phyloP scores from a whole-genome alignment of 352 stramenopile genomes.

The Pythium sukuiense region DNA sequence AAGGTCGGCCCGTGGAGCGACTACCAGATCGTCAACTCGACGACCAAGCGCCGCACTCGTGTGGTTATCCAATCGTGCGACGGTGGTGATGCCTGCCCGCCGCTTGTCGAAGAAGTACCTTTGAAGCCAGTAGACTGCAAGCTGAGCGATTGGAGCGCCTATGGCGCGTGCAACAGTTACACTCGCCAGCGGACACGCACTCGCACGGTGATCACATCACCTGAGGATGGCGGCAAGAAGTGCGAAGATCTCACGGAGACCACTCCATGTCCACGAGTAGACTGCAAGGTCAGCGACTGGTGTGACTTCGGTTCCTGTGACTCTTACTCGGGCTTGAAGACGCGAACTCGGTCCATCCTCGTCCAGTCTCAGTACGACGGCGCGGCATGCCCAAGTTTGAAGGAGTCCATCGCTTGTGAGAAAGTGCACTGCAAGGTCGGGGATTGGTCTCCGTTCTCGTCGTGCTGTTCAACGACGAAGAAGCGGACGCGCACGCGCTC shows the following conservation, averaged over 20 bases:
- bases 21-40: conserved; percentile 36
- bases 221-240: conserved; percentile 48
- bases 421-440: conserved; percentile 47
- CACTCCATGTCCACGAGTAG: conserved; percentile 37
- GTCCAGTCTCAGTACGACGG: conserved; percentile 35
- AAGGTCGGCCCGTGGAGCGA: conserved; percentile 48
- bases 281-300: conserved; percentile 59
- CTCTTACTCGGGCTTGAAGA: conserved; percentile 36
- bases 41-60: conserved; percentile 46
- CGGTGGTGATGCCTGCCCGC: conserved; percentile 42
- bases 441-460: conserved; percentile 40
- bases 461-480: conserved; percentile 40
- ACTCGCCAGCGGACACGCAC: conserved; percentile 49
- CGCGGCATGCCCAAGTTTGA: conserved; percentile 34
- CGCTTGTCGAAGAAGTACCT: conserved; percentile 42
- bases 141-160: conserved; percentile 47
- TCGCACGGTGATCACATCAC: conserved; percentile 36
- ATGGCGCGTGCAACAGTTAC: conserved; percentile 34
- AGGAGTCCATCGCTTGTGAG: conserved; percentile 40
- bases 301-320: conserved; percentile 45
- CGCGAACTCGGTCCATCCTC: conserved; percentile 37
- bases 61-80: conserved; percentile 37
- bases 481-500: conserved; percentile 39
- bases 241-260: conserved; percentile 40
- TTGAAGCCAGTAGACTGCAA: conserved; percentile 43